phyloP scores from a whole-genome alignment of 257 asterid genomes.

The Penstemon newberryi region DNA sequence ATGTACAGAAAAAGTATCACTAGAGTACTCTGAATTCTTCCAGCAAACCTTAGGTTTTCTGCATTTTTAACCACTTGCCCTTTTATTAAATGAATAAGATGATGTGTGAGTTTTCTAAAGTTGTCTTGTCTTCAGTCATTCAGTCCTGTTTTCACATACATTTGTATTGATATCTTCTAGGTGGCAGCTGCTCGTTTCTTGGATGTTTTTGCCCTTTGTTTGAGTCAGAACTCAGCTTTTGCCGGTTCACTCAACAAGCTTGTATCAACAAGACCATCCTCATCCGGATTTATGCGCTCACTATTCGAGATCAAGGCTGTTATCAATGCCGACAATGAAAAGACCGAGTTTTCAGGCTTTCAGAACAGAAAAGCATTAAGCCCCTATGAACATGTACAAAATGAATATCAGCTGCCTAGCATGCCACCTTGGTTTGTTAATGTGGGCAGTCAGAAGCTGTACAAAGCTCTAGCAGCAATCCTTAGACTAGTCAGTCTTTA shows the following conservation, averaged over 20 bases:
- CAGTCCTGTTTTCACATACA: slow-evolving; percentile 15
- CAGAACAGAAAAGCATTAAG: slow-evolving; percentile 39
- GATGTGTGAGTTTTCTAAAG: not conserved
- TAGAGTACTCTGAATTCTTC: slow-evolving; percentile 2
- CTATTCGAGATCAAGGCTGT: slow-evolving; percentile 76
- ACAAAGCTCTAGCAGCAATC: slow-evolving; percentile 73
- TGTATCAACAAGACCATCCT: slow-evolving; percentile 51
- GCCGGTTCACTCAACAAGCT: slow-evolving; percentile 85
- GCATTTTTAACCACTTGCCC: slow-evolving; percentile 1
- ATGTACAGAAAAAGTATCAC: not conserved
- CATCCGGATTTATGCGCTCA: slow-evolving; percentile 79
- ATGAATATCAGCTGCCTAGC: slow-evolving; percentile 66
- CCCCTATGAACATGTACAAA: slow-evolving; percentile 39
- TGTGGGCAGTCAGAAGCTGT: slow-evolving; percentile 73
- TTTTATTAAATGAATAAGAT: not conserved
- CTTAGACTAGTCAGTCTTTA: slow-evolving; percentile 79
- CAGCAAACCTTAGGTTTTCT: slow-evolving; percentile 8
- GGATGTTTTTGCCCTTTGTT: slow-evolving; percentile 84
- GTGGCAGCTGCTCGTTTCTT: slow-evolving; percentile 76
- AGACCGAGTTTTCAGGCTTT: slow-evolving; percentile 36
- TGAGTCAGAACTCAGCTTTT: slow-evolving; percentile 82
- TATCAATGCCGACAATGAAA: slow-evolving; percentile 29
- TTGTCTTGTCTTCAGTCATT: slow-evolving; percentile 12
- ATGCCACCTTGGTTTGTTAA: slow-evolving; percentile 92
- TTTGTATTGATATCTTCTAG: slow-evolving; percentile 38